A percentile compares a stretch with the other conserved stretches of the same genome.
These are phyloP conservation scores for Gossypium laxum DNA, from an alignment of 441 rosid species.

Conservation along the genomic window DNA sequence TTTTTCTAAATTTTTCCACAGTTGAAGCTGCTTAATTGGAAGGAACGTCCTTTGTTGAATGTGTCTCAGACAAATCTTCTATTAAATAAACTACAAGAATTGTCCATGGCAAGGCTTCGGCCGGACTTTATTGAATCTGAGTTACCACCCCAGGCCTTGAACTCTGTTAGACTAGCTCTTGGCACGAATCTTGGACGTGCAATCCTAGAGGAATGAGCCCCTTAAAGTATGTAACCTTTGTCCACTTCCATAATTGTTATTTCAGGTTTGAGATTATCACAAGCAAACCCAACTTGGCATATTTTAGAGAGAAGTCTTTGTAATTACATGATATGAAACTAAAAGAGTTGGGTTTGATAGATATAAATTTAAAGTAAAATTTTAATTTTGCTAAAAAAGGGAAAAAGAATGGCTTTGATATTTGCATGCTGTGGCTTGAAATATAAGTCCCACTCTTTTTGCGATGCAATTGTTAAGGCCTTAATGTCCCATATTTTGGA, in stretches of 20 bases:
- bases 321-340: too few species aligned
- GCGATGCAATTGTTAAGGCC: too few species aligned
- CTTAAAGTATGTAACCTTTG: background rate
- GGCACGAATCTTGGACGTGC: constrained; percentile 85
- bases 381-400: too few species aligned
- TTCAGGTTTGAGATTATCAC: background rate
- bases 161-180: constrained; percentile 63
- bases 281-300: background rate
- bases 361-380: too few species aligned
- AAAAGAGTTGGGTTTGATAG: too few species aligned
- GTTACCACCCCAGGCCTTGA: constrained; percentile 50
- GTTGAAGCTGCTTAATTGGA: constrained; percentile 75
- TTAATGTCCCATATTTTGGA: too few species aligned
- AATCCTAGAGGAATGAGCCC: constrained; percentile 42
- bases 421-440: too few species aligned
- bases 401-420: too few species aligned
- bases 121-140: constrained; percentile 57
- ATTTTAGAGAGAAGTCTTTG: too few species aligned
- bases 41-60: constrained; percentile 50
- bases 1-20: constrained; percentile 17
- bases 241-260: background rate
- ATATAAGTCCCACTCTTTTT: too few species aligned
- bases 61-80: constrained; percentile 59
- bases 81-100: constrained; percentile 71
- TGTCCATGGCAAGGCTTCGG: constrained; percentile 57